These are phyloP conservation scores for Dentipellis sp. DNA, from an alignment of 768 basidiomycete genomes.

Conservation along the genomic window DNA sequence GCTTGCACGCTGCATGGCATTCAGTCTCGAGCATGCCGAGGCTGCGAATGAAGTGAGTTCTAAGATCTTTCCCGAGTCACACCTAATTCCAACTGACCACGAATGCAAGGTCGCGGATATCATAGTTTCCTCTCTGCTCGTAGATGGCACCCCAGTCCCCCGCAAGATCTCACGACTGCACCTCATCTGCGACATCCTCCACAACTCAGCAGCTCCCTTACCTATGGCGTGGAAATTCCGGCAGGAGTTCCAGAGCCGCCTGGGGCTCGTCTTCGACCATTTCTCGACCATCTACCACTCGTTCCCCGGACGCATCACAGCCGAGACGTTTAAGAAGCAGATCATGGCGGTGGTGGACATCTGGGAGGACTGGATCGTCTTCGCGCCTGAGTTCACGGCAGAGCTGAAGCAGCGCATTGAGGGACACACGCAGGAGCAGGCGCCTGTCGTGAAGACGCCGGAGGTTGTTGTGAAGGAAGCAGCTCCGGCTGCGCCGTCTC, in stretches of 20 bases:
- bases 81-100: background rate
- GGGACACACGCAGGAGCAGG: constrained; percentile 33
- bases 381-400: constrained; percentile 76
- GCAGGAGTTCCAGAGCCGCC: constrained; percentile 82
- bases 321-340: constrained; percentile 92
- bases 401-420: constrained; percentile 71
- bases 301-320: constrained; percentile 92
- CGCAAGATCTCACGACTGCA: constrained; percentile 93
- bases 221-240: constrained; percentile 98
- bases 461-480: constrained; percentile 22
- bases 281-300: constrained; percentile 90
- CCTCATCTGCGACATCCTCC: constrained; percentile 94
- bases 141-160: constrained; percentile 94
- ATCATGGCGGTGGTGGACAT: constrained; percentile 85
- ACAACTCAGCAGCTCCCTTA: constrained; percentile 90
- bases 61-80: background rate
- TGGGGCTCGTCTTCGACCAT: constrained; percentile 95
- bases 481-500: constrained; percentile 27
- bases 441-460: constrained; percentile 10
- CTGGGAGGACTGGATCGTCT: constrained; percentile 99
- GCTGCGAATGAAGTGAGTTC: constrained; percentile 77
- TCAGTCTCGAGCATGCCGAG: constrained; percentile 93
- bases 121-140: constrained; percentile 79
- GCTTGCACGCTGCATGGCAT: constrained; percentile 94
- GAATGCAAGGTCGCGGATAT: constrained; percentile 71